These are phyloP conservation scores for Voacanga thouarsii DNA, from an alignment of 257 asterid genomes.

Conservation along the genomic window DNA sequence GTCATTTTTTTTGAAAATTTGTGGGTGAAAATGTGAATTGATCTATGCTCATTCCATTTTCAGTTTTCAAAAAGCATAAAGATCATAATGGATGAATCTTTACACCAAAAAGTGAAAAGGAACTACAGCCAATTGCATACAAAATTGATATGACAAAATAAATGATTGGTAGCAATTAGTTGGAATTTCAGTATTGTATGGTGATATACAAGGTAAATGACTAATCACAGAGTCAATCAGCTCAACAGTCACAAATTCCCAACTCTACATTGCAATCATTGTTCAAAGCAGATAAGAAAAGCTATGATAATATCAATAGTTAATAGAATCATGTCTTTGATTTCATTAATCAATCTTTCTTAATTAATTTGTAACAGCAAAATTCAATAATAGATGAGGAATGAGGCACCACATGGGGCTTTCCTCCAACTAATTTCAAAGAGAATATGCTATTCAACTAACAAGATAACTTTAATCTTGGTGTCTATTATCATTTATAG, in stretches of 20 bases:
- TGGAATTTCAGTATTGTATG: constrained; percentile 10
- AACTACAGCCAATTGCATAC: not conserved
- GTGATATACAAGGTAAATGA: constrained; percentile 7
- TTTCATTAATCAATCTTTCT: not conserved
- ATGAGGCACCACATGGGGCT: not conserved
- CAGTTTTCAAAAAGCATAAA: not conserved
- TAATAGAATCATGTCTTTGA: not conserved
- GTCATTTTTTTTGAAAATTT: not conserved
- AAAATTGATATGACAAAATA: not conserved
- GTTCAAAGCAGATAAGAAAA: constrained; percentile 2
- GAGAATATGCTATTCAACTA: not conserved
- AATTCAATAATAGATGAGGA: not conserved
- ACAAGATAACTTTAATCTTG: not conserved
- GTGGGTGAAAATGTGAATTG: not conserved
- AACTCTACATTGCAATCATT: constrained; percentile 9
- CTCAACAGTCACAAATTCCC: constrained; percentile 9
- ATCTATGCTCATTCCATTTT: not conserved
- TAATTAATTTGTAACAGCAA: not conserved
- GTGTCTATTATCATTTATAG: too few relatives aligned
- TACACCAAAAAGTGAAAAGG: not conserved
- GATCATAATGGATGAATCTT: not conserved
- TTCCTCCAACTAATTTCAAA: not conserved
- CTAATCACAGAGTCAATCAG: constrained; percentile 6
- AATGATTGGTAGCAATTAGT: constrained; percentile 12
- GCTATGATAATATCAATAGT: not conserved